Percentiles rank a stretch among this genome's conserved stretches.
These are phyloP conservation scores for Solanum bulbocastanum DNA, from an alignment of 257 asterid species.

Conservation along the genomic window DNA sequence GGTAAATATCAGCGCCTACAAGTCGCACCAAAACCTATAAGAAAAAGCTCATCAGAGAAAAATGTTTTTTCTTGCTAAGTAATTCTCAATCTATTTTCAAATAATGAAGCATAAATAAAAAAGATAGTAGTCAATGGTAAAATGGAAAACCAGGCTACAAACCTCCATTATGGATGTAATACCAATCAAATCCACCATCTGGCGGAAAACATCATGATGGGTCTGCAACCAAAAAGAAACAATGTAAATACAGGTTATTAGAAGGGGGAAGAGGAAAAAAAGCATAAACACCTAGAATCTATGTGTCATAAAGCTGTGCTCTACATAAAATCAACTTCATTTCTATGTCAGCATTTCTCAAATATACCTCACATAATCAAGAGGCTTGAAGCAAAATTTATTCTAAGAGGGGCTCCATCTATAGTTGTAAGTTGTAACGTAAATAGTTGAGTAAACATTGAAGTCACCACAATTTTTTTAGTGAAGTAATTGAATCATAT, in stretches of 20 bases:
- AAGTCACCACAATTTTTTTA: neutral
- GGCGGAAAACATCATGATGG: slow-evolving; percentile 76
- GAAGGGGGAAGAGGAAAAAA: neutral
- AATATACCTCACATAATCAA: neutral
- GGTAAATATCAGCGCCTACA: slow-evolving; percentile 82
- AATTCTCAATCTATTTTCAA: neutral
- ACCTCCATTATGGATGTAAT: slow-evolving; percentile 99
- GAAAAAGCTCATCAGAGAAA: slow-evolving; percentile 14
- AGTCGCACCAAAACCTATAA: slow-evolving; percentile 91
- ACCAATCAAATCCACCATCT: slow-evolving; percentile 96
- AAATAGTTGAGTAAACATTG: neutral
- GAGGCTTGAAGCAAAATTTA: neutral
- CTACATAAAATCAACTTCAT: neutral
- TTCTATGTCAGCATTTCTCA: neutral
- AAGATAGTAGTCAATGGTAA: neutral
- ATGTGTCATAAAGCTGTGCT: neutral
- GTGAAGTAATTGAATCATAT: neutral
- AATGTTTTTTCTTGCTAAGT: neutral
- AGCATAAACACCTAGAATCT: neutral
- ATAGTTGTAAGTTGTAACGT: neutral
- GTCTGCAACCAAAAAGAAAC: slow-evolving; percentile 32
- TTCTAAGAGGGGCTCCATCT: neutral
- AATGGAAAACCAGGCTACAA: slow-evolving; percentile 8
- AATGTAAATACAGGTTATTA: neutral
- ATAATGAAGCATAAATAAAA: neutral